Conservation (phyloP, 108 stramenopile genomes). For the Discostella stelligeroides region DNA sequence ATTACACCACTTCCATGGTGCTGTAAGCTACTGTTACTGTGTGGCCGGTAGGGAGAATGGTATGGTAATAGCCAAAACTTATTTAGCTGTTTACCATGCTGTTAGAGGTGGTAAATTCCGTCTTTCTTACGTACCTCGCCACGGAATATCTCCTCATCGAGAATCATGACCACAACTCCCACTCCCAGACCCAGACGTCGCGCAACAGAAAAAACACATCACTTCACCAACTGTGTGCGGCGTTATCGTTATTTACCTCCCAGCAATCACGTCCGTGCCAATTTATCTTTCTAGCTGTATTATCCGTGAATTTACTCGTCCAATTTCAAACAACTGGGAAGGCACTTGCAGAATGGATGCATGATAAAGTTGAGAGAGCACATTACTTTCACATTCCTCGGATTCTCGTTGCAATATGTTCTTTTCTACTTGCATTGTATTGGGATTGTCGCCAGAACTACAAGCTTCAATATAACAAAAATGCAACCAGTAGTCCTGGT, state of each 20-base stretch:
- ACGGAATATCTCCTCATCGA: conserved; percentile 66
- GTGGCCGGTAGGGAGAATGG: no score
- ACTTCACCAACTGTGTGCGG: not conserved
- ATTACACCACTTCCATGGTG: no score
- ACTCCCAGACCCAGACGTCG: not conserved
- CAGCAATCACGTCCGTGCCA: conserved; percentile 13
- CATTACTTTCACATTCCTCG: conserved; percentile 59
- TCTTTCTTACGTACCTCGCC: conserved; percentile 75
- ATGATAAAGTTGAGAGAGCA: conserved; percentile 10
- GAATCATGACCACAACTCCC: conserved; percentile 8
- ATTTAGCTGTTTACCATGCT: conserved; percentile 47
- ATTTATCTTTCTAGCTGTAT: conserved; percentile 30
- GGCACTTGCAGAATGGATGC: conserved; percentile 31
- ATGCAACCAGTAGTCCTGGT: conserved; percentile 1
- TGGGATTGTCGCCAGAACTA: conserved; percentile 58
- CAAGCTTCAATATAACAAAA: not conserved
- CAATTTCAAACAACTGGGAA: conserved; percentile 46
- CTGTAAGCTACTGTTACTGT: no score
- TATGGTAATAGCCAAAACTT: no score
- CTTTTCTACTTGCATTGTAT: conserved; percentile 66
- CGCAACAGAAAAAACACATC: conserved; percentile 9
- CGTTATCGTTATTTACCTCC: conserved; percentile 6
- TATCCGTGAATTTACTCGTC: conserved; percentile 58
- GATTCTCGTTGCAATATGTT: conserved; percentile 58
- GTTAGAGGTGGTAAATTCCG: conserved; percentile 76